phyloP scores from a whole-genome alignment of 768 basidiomycete genomes.

The Podaxis sp. region DNA sequence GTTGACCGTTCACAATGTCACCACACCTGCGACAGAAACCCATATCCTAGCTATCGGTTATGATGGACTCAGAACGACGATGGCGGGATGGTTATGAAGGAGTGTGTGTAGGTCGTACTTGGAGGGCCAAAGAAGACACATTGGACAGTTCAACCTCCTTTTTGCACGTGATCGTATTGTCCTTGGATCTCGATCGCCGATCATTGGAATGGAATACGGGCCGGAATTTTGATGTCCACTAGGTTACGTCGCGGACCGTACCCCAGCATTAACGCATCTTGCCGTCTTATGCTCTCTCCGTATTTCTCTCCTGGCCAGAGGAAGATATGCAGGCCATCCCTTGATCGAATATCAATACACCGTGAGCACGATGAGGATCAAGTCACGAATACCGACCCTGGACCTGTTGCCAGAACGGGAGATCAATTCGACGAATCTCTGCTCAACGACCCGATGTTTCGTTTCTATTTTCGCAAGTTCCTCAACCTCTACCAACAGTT shows the following conservation, averaged over 20 bases:
- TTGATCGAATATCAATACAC: background rate
- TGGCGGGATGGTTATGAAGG: background rate
- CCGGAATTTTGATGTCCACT: background rate
- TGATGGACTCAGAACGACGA: background rate
- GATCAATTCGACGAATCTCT: background rate
- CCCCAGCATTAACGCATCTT: background rate
- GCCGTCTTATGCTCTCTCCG: background rate
- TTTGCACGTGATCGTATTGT: conserved; percentile 1
- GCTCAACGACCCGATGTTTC: conserved; percentile 24
- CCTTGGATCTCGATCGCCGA: background rate
- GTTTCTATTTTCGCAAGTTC: conserved; percentile 25
- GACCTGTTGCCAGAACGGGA: too few relatives aligned
- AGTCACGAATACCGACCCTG: background rate
- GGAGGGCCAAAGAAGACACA: conserved; percentile 1
- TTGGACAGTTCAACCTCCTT: conserved; percentile 13
- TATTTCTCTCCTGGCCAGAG: conserved; percentile 1
- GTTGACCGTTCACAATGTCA: conserved; percentile 68
- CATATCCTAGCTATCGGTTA: conserved; percentile 38
- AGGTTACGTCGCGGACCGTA: background rate
- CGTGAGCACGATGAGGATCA: background rate
- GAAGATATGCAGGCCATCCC: background rate
- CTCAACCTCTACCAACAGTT: conserved; percentile 23
- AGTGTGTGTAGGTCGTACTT: background rate
- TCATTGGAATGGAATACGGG: background rate
- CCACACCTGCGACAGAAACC: conserved; percentile 86